A percentile compares a stretch with the other conserved stretches of the same genome.
Evolutionary conservation across 768 basidiomycete species (phyloP).

Genomic region (Exidia glandulosa): DNA sequence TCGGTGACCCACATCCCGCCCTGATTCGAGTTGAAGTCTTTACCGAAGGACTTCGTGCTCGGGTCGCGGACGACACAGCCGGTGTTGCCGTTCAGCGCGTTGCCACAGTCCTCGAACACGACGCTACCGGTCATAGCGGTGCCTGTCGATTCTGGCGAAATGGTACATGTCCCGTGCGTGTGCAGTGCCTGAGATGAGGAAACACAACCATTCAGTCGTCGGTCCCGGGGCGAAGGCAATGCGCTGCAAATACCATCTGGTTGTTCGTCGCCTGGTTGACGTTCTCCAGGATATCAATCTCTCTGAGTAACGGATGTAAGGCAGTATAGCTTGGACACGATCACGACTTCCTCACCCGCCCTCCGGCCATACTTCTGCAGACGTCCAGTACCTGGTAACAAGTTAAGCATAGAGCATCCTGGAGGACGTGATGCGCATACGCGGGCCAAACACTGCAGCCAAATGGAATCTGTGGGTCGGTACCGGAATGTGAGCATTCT

Average conservation of each 20-base stretch:
- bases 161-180: background rate
- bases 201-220: background rate
- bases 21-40: conserved; percentile 48
- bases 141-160: background rate
- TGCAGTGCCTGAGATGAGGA: background rate
- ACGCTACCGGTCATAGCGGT: background rate
- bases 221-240: background rate
- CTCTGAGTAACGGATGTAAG: conserved; percentile 17
- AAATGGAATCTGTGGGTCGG: conserved; percentile 13
- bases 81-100: conserved; percentile 25
- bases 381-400: conserved; percentile 4
- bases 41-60: conserved; percentile 46
- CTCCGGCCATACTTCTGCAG: conserved; percentile 9
- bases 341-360: background rate
- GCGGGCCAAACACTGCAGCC: conserved; percentile 21
- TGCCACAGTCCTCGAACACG: background rate
- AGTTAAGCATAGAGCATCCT: conserved; percentile 4
- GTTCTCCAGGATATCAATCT: conserved; percentile 76
- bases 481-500: too few species aligned
- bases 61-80: conserved; percentile 58
- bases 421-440: background rate
- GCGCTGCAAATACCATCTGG: conserved; percentile 36
- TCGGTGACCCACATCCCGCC: conserved; percentile 74
- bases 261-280: conserved; percentile 57
- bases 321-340: background rate